These are phyloP conservation scores for Sporothrix sp. DNA, from an alignment of 2,329 filamentous ascomycete genomes.

Conservation along the genomic window DNA sequence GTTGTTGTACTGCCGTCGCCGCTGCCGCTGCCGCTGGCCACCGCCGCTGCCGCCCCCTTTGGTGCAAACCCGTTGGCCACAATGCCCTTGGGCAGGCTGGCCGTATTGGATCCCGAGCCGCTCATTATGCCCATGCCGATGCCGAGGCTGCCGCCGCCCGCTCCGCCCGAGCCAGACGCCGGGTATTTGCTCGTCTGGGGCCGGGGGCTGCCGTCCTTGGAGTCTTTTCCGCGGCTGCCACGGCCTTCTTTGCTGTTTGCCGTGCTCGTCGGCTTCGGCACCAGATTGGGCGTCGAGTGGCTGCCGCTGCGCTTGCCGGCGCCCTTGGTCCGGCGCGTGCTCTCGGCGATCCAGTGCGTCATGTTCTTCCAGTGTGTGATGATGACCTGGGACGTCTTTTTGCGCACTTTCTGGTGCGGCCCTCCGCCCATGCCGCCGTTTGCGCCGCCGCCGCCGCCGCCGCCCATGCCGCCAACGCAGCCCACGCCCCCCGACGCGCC, in stretches of 20 bases:
- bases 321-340: constrained; percentile 40
- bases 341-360: constrained; percentile 55
- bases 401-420: constrained; percentile 35
- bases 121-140: background rate
- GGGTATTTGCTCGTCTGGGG: constrained; percentile 53
- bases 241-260: constrained; percentile 19
- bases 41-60: constrained; percentile 19
- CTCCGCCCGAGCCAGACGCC: constrained; percentile 27
- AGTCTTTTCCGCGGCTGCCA: constrained; percentile 23
- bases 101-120: constrained; percentile 27
- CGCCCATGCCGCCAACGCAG: background rate
- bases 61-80: constrained; percentile 41
- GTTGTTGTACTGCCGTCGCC: background rate
- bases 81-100: constrained; percentile 39
- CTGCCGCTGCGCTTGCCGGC: constrained; percentile 42
- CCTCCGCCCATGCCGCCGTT: constrained; percentile 5
- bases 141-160: background rate
- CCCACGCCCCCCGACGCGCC: background rate
- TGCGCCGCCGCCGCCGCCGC: background rate
- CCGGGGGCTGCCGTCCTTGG: constrained; percentile 45
- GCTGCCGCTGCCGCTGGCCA: background rate
- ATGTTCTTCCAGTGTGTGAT: constrained; percentile 54
- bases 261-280: constrained; percentile 37
- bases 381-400: constrained; percentile 49
- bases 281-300: constrained; percentile 50